Percentiles rank a stretch among this genome's conserved stretches.
Evolutionary conservation across 2,329 filamentous ascomycete species (phyloP).

Genomic region (Hypoxylon sp.): DNA sequence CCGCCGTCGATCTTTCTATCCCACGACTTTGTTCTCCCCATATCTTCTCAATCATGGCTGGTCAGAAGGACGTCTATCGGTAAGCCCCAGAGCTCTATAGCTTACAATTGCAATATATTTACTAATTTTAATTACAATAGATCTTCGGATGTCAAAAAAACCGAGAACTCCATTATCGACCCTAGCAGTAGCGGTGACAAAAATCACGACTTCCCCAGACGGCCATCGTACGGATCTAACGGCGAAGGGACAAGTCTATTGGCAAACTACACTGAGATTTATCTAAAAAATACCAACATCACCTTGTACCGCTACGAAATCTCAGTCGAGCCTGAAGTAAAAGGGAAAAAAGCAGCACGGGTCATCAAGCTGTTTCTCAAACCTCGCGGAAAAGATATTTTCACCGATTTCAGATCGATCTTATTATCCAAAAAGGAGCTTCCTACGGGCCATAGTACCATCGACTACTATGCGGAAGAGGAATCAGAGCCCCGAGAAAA

Average conservation of each 20-base stretch:
- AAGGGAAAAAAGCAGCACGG: not conserved
- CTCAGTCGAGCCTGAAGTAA: not conserved
- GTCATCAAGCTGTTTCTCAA: not conserved
- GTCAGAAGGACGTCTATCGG: not conserved
- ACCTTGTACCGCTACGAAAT: not conserved
- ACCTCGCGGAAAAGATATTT: conserved; percentile 33
- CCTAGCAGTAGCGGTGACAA: not conserved
- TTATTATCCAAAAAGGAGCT: conserved; percentile 52
- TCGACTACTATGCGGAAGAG: conserved; percentile 52
- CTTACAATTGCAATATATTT: not conserved
- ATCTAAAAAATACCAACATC: not conserved
- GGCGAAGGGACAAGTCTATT: not conserved
- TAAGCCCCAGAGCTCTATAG: not conserved
- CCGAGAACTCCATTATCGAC: not conserved
- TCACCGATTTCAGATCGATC: conserved; percentile 56
- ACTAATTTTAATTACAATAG: not conserved
- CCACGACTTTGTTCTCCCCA: not conserved
- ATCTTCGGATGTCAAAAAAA: not conserved
- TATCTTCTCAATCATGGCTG: not conserved
- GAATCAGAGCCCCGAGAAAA: conserved; percentile 50
- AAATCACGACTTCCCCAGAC: not conserved
- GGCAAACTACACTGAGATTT: conserved; percentile 2
- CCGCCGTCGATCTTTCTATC: not conserved
- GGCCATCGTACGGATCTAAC: not conserved
- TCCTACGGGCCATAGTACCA: not conserved